Conservation (phyloP, 176 grass and related monocot genomes). For the Zizania latifolia region DNA sequence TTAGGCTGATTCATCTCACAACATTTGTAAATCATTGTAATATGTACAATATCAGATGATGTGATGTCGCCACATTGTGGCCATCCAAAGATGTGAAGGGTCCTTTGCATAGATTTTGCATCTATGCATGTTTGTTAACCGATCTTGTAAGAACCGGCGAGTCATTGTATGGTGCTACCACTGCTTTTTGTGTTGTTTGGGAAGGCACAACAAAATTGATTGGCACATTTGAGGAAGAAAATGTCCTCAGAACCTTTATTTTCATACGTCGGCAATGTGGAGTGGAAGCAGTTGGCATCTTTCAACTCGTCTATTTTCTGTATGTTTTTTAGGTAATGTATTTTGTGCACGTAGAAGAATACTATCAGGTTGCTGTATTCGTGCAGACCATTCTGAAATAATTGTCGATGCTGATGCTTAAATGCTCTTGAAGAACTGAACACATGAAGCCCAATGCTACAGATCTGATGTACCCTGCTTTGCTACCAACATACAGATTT, state of each 20-base stretch:
- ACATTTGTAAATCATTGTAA: slow-evolving; percentile 24
- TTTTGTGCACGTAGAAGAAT: not conserved
- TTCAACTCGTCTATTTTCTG: too few relatives aligned
- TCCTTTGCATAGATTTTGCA: slow-evolving; percentile 28
- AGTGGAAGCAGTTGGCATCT: not conserved
- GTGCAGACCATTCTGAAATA: not conserved
- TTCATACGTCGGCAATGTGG: not conserved
- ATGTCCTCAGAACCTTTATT: not conserved
- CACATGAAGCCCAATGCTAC: not conserved
- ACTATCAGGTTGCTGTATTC: not conserved
- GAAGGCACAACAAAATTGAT: not conserved
- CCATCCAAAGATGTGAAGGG: slow-evolving; percentile 34
- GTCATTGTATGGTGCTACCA: slow-evolving; percentile 15
- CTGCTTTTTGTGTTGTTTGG: not conserved
- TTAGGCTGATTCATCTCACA: slow-evolving; percentile 24
- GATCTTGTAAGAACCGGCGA: slow-evolving; percentile 26
- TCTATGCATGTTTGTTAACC: slow-evolving; percentile 7
- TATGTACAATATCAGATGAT: slow-evolving; percentile 19
- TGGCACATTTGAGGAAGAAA: slow-evolving; percentile 14
- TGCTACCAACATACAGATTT: not conserved
- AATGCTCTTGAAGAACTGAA: not conserved
- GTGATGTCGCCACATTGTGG: slow-evolving; percentile 42
- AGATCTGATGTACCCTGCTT: not conserved
- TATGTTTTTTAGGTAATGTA: too few relatives aligned
- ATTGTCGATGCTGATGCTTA: not conserved